A percentile compares a stretch with the other conserved stretches of the same genome.
Evolutionary conservation across 1,139 yeast genomes (phyloP).

Genomic region (Saccharomyces pastorianus): DNA sequence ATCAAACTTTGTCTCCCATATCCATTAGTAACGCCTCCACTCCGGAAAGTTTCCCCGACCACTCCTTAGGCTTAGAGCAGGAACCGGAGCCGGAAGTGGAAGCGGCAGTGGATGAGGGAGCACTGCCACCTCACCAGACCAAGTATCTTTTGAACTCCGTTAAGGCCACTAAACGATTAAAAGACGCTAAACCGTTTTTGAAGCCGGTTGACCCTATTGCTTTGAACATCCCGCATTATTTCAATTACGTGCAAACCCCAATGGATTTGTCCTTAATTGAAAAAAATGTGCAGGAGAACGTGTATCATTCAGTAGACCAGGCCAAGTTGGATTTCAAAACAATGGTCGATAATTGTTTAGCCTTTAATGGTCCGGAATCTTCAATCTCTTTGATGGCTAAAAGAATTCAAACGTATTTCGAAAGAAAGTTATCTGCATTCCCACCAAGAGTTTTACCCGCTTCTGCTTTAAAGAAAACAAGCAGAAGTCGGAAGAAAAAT

Average conservation of each 20-base stretch:
- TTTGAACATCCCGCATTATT: constrained; percentile 83
- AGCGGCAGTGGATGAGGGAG: constrained; percentile 4
- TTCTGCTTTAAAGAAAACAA: constrained; percentile 17
- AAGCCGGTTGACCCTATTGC: constrained; percentile 85
- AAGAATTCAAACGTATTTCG: constrained; percentile 82
- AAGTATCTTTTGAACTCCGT: constrained; percentile 31
- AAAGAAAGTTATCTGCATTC: constrained; percentile 84
- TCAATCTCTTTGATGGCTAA: constrained; percentile 85
- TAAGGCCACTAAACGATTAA: constrained; percentile 76
- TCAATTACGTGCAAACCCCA: constrained; percentile 72
- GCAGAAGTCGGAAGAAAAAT: constrained; percentile 7
- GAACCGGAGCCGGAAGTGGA: constrained; percentile 8
- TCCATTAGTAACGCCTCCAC: constrained; percentile 1
- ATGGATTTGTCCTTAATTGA: constrained; percentile 93
- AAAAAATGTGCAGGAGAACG: constrained; percentile 57
- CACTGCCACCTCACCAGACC: neutral
- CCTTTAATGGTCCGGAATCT: constrained; percentile 77
- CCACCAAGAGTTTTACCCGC: constrained; percentile 67
- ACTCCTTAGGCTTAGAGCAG: neutral
- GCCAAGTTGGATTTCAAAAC: constrained; percentile 73
- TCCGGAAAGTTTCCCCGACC: constrained; percentile 1
- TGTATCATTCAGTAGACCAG: constrained; percentile 61
- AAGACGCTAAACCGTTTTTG: constrained; percentile 86
- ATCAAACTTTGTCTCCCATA: constrained; percentile 1
- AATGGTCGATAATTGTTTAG: constrained; percentile 73